Evolutionary conservation across 495 filamentous ascomycete genomes (phyloP).

Genomic region (Penicillium lividum): DNA sequence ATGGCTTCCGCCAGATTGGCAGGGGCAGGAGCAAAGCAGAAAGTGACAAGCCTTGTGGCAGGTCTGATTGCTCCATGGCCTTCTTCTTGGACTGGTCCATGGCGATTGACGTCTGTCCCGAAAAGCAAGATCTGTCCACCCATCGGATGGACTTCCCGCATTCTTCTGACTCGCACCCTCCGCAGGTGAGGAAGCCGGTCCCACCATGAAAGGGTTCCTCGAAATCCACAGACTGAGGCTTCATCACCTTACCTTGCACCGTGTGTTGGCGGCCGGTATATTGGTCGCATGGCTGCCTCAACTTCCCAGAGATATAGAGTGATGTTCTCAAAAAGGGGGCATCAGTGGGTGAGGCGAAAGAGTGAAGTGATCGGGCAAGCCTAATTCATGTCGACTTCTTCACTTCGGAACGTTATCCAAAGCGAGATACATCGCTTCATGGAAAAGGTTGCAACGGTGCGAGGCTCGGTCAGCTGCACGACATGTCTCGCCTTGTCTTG

Average conservation of each 20-base stretch:
- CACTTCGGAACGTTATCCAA: neutral
- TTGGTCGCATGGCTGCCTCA: neutral
- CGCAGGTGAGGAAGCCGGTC: neutral
- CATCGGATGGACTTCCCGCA: neutral
- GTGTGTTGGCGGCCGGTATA: neutral
- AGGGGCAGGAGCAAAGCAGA: neutral
- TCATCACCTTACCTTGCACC: neutral
- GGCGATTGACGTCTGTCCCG: neutral
- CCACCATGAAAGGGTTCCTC: neutral
- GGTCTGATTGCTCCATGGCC: neutral
- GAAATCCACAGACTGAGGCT: neutral
- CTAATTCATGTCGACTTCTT: neutral
- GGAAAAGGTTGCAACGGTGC: neutral
- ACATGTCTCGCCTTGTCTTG: conserved; percentile 3
- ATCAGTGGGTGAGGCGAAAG: too few species aligned
- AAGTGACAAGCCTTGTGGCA: neutral
- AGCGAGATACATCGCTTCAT: neutral
- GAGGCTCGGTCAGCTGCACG: conserved; percentile 1
- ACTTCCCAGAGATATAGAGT: neutral
- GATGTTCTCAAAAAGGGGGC: too few species aligned
- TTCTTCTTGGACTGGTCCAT: neutral
- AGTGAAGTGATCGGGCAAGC: neutral
- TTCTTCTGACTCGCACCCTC: neutral
- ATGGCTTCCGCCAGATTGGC: neutral
- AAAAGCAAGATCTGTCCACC: neutral